Evolutionary conservation across 352 stramenopile species (phyloP).

Genomic region (Halophytophthora polymorphica): DNA sequence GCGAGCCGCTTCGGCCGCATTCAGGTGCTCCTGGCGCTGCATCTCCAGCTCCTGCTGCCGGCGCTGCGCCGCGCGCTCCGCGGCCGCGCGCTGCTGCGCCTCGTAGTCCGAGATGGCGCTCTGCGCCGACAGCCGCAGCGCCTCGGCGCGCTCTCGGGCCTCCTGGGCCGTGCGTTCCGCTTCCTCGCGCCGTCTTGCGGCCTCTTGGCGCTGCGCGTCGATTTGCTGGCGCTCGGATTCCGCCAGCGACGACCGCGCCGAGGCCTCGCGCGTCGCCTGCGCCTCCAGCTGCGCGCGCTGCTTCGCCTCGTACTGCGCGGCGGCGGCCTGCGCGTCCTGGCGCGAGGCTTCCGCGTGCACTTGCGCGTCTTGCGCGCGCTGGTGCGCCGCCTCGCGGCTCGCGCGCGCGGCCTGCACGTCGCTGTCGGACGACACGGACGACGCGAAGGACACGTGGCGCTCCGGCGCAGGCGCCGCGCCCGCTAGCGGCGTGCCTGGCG

Average conservation of each 20-base stretch:
- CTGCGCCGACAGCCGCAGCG: constrained; percentile 55
- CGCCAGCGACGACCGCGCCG: constrained; percentile 17
- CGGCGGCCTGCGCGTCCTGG: constrained; percentile 39
- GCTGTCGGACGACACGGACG: constrained; percentile 2
- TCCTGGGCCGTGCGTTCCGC: constrained; percentile 57
- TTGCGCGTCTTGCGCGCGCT: constrained; percentile 34
- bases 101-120: constrained; percentile 64
- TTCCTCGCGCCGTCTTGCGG: constrained; percentile 41
- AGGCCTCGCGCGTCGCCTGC: constrained; percentile 30
- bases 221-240: constrained; percentile 46
- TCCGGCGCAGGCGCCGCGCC: constrained; percentile 4
- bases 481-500: constrained; percentile 13
- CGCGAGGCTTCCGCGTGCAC: constrained; percentile 38
- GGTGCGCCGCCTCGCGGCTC: constrained; percentile 51
- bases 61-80: constrained; percentile 59
- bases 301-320: constrained; percentile 47
- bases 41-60: constrained; percentile 59
- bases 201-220: constrained; percentile 46
- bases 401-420: constrained; percentile 25
- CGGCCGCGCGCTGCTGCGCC: constrained; percentile 48
- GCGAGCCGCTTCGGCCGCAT: constrained; percentile 48
- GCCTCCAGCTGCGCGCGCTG: constrained; percentile 39
- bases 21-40: constrained; percentile 57
- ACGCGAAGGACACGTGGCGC: constrained; percentile 22
- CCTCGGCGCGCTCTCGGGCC: constrained; percentile 63